phyloP scores from a whole-genome alignment of 139 green algal species.

The Pleodorina starrii region DNA sequence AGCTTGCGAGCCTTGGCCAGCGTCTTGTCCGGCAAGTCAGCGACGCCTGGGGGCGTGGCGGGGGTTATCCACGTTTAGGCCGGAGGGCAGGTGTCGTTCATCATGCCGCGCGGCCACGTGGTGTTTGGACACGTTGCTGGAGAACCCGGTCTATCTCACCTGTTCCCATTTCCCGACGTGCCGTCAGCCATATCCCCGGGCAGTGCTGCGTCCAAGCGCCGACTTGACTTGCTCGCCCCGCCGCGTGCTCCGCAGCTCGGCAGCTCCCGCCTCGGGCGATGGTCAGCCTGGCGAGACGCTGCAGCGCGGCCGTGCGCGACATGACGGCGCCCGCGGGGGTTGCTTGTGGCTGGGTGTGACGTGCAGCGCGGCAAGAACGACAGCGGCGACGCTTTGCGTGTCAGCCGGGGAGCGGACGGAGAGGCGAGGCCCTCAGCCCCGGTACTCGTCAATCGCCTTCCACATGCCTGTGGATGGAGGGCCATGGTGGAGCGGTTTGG shows the following conservation, averaged over 20 bases:
- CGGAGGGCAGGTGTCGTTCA: too few species aligned
- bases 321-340: background rate
- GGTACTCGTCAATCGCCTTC: conserved; percentile 42
- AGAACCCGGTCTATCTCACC: too few species aligned
- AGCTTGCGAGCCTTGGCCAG: conserved; percentile 57
- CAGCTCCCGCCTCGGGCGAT: too few species aligned
- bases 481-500: too few species aligned
- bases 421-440: background rate
- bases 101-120: too few species aligned
- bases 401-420: too few species aligned
- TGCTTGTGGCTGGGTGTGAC: background rate
- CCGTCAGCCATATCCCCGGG: background rate
- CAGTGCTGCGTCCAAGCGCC: background rate
- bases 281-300: background rate
- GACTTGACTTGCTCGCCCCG: too few species aligned
- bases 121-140: too few species aligned
- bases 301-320: background rate
- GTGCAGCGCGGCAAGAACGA: background rate
- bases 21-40: background rate
- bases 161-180: background rate
- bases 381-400: background rate
- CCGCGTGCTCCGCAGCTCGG: too few species aligned
- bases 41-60: background rate
- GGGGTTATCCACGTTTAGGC: too few species aligned
- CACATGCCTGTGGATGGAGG: conserved; percentile 49